These are phyloP conservation scores for Primulina huaijiensis DNA, from an alignment of 257 asterid species.

Conservation along the genomic window DNA sequence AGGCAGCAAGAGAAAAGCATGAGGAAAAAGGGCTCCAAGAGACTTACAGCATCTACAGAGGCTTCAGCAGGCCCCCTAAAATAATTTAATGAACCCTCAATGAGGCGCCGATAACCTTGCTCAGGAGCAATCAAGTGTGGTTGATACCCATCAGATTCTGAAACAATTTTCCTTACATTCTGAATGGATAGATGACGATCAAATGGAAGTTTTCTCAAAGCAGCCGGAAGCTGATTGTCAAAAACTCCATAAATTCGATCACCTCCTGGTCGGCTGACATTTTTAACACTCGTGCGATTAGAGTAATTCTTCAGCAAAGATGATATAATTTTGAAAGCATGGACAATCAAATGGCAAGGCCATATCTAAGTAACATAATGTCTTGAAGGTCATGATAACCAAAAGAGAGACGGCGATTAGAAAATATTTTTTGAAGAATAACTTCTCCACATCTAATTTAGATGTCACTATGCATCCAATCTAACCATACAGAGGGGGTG, in stretches of 20 bases:
- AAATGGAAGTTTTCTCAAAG: constrained; percentile 81
- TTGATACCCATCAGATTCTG: constrained; percentile 97
- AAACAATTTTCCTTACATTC: constrained; percentile 77
- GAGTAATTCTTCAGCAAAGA: not conserved
- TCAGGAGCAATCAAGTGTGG: constrained; percentile 98
- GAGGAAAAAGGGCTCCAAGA: constrained; percentile 4
- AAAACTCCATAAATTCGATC: constrained; percentile 91
- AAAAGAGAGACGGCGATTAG: not conserved
- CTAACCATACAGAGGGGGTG: not conserved
- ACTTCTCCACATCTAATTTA: too few relatives aligned
- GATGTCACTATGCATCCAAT: too few relatives aligned
- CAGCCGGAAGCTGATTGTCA: constrained; percentile 96
- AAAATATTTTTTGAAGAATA: not conserved
- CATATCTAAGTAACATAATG: not conserved
- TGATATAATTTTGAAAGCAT: not conserved
- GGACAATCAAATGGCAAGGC: not conserved
- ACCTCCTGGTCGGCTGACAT: constrained; percentile 85
- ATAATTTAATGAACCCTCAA: constrained; percentile 79
- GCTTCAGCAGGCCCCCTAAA: constrained; percentile 96
- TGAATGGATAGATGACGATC: constrained; percentile 87
- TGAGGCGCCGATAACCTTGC: constrained; percentile 91
- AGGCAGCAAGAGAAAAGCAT: constrained; percentile 2
- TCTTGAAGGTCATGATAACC: not conserved
- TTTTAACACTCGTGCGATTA: constrained; percentile 24
- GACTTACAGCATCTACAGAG: constrained; percentile 84